Evolutionary conservation across 108 stramenopile genomes (phyloP), one percentile per base, ranked within the genome.

Genomic region (Tribonema minus): DNA sequence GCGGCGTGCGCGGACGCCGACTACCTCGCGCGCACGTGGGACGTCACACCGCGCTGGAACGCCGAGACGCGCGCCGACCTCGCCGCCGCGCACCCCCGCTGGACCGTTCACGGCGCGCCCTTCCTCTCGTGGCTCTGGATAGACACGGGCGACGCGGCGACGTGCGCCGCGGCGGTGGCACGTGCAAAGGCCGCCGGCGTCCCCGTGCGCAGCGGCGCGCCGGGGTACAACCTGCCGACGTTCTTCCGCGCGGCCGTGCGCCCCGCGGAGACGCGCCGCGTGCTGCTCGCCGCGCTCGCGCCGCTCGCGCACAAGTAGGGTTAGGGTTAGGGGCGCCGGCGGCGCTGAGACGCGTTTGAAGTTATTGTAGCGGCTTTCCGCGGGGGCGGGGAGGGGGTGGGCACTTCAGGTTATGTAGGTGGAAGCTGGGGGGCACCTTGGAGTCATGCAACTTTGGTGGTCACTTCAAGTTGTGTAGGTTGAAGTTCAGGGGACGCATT

Each of bases 161-260:
- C 54, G 12, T 34, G 61, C 1, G 15, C 28, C 37, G 71, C 71
- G 27, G 80, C 71, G 12, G 80, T 81, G 12, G 7, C 23, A 4
- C 71, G 40, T 5, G 71, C 80, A 2, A 62, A 39, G 7, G 80
- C 80, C 31, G 80, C 71, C 23, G 80, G 80, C 28, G 70, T 71
- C 0, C 80, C 80, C 6, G 80, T 81, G 2, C 80, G 80, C 25
- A 72, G 71, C 9, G 80, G 70, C 1, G 64, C 70, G 3, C 80
- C 80, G 2, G 80, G 80, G 15, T 81, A 81, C 71, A 81, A 81
- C 71, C 40, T 81, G n/a, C 80, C 71, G 29, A 81, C 80, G 4
- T 81, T 61, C 58, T 81, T 81, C 58, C 33, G 80, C 33, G 32
- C 46, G 7, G 80, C 80, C 20, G 80, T 81, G 6, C 70, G 80